phyloP scores from a whole-genome alignment of 1,284 basidiomycete species.

The Trametes sp. region DNA sequence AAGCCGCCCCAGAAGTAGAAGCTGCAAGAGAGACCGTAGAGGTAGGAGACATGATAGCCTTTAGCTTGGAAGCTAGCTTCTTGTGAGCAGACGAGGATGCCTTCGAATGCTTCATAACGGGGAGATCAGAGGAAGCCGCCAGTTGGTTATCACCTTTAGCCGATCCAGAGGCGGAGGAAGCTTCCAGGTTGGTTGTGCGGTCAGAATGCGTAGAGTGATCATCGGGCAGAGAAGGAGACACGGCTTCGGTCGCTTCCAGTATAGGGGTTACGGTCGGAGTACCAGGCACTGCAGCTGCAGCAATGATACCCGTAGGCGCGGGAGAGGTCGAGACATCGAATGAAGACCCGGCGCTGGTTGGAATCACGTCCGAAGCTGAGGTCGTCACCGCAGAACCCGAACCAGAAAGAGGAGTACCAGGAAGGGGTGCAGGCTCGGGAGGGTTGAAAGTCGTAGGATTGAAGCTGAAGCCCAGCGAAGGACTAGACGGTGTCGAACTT shows the following conservation, averaged over 20 bases:
- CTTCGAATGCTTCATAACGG: not conserved
- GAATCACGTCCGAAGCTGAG: not conserved
- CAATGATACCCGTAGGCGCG: not conserved
- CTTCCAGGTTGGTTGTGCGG: not conserved
- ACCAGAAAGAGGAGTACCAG: not conserved
- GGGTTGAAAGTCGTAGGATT: constrained; percentile 9
- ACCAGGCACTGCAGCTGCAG: not conserved
- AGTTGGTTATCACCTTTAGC: not conserved
- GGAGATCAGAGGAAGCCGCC: not conserved
- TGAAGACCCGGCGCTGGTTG: not conserved
- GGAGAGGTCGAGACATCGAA: not conserved
- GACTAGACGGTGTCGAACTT: constrained; percentile 10
- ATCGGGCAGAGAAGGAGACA: not conserved
- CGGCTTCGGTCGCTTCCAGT: not conserved
- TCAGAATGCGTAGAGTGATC: no score
- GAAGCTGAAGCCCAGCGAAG: constrained; percentile 7
- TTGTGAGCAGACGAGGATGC: constrained; percentile 5
- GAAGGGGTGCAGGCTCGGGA: not conserved
- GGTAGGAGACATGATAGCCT: not conserved
- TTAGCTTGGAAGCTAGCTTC: constrained; percentile 14
- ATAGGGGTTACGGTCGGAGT: not conserved
- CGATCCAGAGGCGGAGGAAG: not conserved
- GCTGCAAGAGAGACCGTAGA: not conserved
- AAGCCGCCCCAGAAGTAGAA: not conserved
- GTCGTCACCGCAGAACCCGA: not conserved